Conservation (phyloP, 306 rosid genomes). For the Cucurbita maxima region DNA sequence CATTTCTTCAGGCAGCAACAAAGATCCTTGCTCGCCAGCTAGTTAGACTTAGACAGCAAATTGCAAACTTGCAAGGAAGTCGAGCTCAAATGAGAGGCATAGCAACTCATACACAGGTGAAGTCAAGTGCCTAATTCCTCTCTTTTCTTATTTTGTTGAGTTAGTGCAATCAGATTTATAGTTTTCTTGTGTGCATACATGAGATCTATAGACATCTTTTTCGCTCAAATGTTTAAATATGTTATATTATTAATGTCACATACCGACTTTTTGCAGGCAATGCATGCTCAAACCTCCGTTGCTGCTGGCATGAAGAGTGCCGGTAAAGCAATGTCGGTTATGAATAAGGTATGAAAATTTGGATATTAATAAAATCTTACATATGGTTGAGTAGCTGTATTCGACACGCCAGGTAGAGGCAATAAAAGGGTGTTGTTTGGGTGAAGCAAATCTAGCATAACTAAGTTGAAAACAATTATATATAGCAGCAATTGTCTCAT, state of each 20-base stretch:
- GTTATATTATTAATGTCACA: constrained; percentile 9
- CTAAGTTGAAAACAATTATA: neutral
- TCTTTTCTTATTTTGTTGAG: neutral
- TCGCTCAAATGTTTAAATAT: neutral
- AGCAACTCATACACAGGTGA: constrained; percentile 94
- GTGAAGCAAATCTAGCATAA: neutral
- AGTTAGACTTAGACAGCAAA: constrained; percentile 87
- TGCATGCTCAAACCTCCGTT: constrained; percentile 88
- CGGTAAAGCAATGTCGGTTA: constrained; percentile 71
- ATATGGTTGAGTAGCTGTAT: neutral
- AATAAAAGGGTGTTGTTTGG: neutral
- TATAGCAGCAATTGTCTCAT: neutral
- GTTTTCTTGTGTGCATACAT: neutral
- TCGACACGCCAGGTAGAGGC: neutral
- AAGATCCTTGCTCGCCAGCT: constrained; percentile 86
- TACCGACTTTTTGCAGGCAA: constrained; percentile 49
- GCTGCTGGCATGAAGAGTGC: constrained; percentile 94
- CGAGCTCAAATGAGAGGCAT: constrained; percentile 99
- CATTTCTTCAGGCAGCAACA: constrained; percentile 60
- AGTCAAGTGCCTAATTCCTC: constrained; percentile 3
- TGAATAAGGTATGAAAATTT: constrained; percentile 54
- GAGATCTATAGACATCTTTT: neutral
- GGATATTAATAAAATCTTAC: neutral
- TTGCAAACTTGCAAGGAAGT: constrained; percentile 92
- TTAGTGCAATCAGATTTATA: neutral